Conservation (phyloP, 73 alveolate genomes). For the Diophrys appendiculata region DNA sequence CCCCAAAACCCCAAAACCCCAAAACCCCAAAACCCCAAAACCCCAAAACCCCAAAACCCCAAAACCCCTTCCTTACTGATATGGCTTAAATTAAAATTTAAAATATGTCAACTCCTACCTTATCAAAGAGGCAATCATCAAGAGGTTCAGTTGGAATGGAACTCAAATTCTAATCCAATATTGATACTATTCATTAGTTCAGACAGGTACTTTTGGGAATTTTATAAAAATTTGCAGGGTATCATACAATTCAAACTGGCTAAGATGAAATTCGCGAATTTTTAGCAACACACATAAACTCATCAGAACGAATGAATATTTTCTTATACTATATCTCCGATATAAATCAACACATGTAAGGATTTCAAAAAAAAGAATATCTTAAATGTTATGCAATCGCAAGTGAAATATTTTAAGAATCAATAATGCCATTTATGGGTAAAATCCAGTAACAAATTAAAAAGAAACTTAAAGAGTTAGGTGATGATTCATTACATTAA, state of each 20-base stretch:
- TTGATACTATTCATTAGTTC: constrained; percentile 16
- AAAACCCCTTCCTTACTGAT: too few species aligned
- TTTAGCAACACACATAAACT: constrained; percentile 21
- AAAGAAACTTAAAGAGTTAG: constrained; percentile 59
- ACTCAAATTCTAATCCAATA: background rate
- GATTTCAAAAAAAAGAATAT: constrained; percentile 42
- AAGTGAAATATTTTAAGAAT: constrained; percentile 60
- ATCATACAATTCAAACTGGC: constrained; percentile 40
- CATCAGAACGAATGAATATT: constrained; percentile 44
- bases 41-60: too few species aligned
- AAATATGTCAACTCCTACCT: background rate
- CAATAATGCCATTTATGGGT: constrained; percentile 44
- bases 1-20: too few species aligned
- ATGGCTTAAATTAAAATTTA: too few species aligned
- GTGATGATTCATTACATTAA: constrained; percentile 31
- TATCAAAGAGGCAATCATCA: background rate
- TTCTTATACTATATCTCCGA: constrained; percentile 35
- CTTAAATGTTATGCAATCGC: constrained; percentile 57
- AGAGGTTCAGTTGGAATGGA: background rate
- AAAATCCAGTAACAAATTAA: constrained; percentile 17
- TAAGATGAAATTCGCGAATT: constrained; percentile 16
- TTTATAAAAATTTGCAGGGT: constrained; percentile 31
- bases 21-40: too few species aligned
- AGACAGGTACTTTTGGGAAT: constrained; percentile 15
- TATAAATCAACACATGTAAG: constrained; percentile 61